Evolutionary conservation across 805 yeast genomes (phyloP), one percentile per base, ranked within the genome.

Genomic region (Candida glaebosa): DNA sequence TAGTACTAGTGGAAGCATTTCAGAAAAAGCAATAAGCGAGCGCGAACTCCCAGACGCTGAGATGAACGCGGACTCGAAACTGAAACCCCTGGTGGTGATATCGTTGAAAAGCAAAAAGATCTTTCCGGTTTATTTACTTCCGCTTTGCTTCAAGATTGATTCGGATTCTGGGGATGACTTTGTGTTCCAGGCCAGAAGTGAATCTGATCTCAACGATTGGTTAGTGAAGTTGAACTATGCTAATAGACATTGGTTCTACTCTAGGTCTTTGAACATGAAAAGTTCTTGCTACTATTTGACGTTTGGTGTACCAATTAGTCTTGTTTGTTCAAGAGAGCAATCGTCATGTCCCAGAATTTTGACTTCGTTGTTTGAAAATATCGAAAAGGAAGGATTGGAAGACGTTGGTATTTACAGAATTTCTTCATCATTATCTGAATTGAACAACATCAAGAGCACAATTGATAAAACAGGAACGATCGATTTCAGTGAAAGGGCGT

Each of bases 391-490:
- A 40, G 96, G 98, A 0, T 59, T 91, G 20, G 89, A 87, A 50
- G 97, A 90, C 57, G 86, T 87, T 40, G 98, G 98, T 14, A 70
- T 91, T 10, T 91, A 91, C 60, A 79, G 98, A 58, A 78, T 76
- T 47, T 73, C 80, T 54, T 74, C 81, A 0, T 75, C 81, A 0
- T 48, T 76, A 19, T 65, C 71, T 44, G 76, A 73, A 28, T 63
- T 78, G 47, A 64, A 56, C 37, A 62, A 63, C 34, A 61, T 75
- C 42, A 74, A 67, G 47, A 54, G 62, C 1, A 65, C 63, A 39
- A 73, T 78, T 41, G 79, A 78, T 50, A 59, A 57, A 41, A 43
- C 56, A 4, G 82, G 82, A 3, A 65, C 65, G 35, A 60, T 76
- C 44, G 67, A 73, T 49, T 69, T 75, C 61, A 81, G 75, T 45